Conservation (phyloP, 352 stramenopile species). For the Aphanomyces euteiches region DNA sequence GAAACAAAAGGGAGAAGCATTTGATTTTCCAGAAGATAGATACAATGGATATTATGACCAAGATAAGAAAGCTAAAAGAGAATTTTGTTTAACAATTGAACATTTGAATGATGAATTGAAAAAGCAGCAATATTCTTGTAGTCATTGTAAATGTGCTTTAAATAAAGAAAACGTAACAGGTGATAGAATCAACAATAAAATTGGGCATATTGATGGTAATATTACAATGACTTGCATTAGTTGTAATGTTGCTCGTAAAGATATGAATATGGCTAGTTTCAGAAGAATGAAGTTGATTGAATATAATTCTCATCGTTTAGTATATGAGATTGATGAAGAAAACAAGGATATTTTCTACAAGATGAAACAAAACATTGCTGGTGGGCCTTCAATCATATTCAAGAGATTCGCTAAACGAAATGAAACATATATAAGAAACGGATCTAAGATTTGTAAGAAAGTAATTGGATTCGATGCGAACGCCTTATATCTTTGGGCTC, state of each 20-base stretch:
- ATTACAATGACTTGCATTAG: constrained; percentile 19
- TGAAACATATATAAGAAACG: constrained; percentile 33
- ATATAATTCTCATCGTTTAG: constrained; percentile 29
- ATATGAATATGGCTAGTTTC: constrained; percentile 17
- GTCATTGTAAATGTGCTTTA: constrained; percentile 29
- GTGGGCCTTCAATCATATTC: constrained; percentile 11
- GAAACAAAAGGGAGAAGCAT: neutral
- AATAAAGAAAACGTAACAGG: too few relatives aligned
- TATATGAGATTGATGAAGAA: constrained; percentile 33
- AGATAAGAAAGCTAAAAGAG: constrained; percentile 31
- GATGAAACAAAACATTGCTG: constrained; percentile 34
- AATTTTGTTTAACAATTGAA: constrained; percentile 31
- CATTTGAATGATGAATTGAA: constrained; percentile 31
- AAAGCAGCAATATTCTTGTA: constrained; percentile 35
- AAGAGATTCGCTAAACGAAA: constrained; percentile 38
- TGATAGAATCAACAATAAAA: too few relatives aligned
- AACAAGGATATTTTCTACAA: constrained; percentile 33
- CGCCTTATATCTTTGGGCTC: constrained; percentile 39
- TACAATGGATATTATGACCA: constrained; percentile 33
- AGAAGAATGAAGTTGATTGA: constrained; percentile 32
- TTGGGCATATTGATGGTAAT: constrained; percentile 18
- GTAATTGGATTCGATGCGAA: constrained; percentile 36
- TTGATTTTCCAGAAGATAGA: constrained; percentile 4
- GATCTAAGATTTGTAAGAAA: constrained; percentile 33
- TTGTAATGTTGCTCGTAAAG: too few relatives aligned